Conservation (phyloP, 75 land plant species). For the Selaginella tamariscina region DNA sequence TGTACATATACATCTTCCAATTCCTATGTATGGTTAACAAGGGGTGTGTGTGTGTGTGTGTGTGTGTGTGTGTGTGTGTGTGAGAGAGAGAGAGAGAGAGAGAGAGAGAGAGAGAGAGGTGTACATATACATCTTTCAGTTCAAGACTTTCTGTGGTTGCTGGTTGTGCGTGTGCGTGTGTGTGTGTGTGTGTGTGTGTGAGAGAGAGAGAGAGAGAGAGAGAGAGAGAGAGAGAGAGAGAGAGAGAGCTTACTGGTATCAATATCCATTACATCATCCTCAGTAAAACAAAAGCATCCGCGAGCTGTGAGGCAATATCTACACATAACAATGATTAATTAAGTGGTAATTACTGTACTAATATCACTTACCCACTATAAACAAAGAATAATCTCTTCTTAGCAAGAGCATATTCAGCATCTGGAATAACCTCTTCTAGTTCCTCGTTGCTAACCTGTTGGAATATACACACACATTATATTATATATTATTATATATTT, state of each 20-base stretch:
- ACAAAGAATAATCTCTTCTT: background rate
- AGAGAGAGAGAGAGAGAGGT: background rate
- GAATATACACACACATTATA: background rate
- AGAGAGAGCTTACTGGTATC: background rate
- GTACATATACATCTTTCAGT: background rate
- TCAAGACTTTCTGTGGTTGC: too few species aligned
- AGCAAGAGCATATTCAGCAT: background rate
- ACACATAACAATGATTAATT: background rate
- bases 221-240: background rate
- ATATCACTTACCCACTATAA: background rate
- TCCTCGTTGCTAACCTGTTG: background rate
- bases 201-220: background rate
- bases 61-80: background rate
- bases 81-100: background rate
- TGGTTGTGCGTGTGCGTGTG: too few species aligned
- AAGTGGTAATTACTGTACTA: background rate
- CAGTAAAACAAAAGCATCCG: background rate
- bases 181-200: background rate
- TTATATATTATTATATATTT: background rate
- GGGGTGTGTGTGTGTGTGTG: too few species aligned
- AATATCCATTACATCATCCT: background rate
- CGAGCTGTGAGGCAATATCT: background rate
- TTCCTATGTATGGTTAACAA: too few species aligned
- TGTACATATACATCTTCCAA: background rate
- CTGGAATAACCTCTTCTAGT: background rate